Conservation (phyloP, 495 filamentous ascomycete species). For the Cenococcum geophilum region DNA sequence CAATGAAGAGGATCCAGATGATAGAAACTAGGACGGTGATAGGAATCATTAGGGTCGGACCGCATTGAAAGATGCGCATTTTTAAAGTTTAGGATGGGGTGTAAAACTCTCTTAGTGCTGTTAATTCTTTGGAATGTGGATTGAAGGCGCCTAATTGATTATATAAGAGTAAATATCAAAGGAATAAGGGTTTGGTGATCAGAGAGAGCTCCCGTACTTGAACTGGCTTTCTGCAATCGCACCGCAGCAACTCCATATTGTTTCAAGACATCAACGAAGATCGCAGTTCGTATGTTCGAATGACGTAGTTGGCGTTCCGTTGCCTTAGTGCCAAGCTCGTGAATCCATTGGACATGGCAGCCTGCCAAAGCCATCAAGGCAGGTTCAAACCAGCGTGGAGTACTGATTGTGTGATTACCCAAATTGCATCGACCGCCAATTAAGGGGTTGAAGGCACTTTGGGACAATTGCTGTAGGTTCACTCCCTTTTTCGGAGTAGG, state of each 20-base stretch:
- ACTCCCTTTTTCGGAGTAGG: no score
- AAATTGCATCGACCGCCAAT: not conserved
- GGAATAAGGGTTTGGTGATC: no score
- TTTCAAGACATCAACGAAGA: not conserved
- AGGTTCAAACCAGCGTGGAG: not conserved
- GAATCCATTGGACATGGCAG: not conserved
- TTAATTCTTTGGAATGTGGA: no score
- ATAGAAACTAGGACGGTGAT: not conserved
- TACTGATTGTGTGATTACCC: not conserved
- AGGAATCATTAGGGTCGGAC: not conserved
- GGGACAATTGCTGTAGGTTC: no score
- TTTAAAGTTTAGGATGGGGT: not conserved
- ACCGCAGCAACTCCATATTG: not conserved
- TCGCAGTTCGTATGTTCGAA: not conserved
- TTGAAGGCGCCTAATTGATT: no score
- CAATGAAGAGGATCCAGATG: not conserved
- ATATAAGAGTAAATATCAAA: no score
- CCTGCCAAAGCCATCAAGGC: not conserved
- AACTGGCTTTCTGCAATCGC: no score
- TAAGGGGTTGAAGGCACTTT: no score
- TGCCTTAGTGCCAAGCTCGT: not conserved
- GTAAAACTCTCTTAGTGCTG: not conserved
- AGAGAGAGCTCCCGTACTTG: no score
- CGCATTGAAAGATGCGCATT: not conserved
- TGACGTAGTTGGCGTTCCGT: not conserved